A percentile compares a stretch with the other conserved stretches of the same genome.
These are phyloP conservation scores for Gnomoniopsis smithogilvyi DNA, from an alignment of 2,329 filamentous ascomycete genomes.

Conservation along the genomic window DNA sequence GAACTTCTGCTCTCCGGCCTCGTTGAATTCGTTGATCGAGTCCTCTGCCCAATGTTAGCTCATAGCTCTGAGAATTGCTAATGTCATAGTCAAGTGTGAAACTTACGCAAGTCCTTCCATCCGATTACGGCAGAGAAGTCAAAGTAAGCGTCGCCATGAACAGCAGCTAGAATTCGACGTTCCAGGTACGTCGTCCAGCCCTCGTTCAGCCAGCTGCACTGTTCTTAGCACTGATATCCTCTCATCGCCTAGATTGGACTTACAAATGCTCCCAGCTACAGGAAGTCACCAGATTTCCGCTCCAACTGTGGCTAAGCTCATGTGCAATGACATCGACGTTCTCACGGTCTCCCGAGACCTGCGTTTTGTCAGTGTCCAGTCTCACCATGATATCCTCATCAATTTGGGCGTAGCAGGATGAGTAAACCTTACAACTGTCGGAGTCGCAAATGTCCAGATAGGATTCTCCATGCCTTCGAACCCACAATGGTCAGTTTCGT, in stretches of 20 bases:
- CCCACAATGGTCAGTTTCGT: conserved; percentile 16
- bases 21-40: conserved; percentile 72
- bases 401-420: background rate
- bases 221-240: conserved; percentile 4
- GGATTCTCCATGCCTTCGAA: conserved; percentile 78
- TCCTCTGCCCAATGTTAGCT: conserved; percentile 51
- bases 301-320: conserved; percentile 76
- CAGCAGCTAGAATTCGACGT: conserved; percentile 70
- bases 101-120: conserved; percentile 75
- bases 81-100: conserved; percentile 5
- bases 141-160: conserved; percentile 82
- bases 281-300: conserved; percentile 78
- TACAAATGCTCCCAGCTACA: conserved; percentile 79
- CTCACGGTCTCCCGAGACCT: conserved; percentile 76
- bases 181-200: conserved; percentile 97
- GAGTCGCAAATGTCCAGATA: conserved; percentile 88
- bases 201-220: conserved; percentile 63
- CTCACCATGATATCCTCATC: conserved; percentile 39
- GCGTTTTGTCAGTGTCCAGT: conserved; percentile 56
- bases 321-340: conserved; percentile 97
- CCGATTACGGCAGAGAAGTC: conserved; percentile 96
- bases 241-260: conserved; percentile 25
- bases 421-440: conserved; percentile 5
- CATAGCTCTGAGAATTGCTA: conserved; percentile 2
- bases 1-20: conserved; percentile 73